Conservation (phyloP, 2,329 filamentous ascomycete species). For the Penicillium fuscoglaucum region DNA sequence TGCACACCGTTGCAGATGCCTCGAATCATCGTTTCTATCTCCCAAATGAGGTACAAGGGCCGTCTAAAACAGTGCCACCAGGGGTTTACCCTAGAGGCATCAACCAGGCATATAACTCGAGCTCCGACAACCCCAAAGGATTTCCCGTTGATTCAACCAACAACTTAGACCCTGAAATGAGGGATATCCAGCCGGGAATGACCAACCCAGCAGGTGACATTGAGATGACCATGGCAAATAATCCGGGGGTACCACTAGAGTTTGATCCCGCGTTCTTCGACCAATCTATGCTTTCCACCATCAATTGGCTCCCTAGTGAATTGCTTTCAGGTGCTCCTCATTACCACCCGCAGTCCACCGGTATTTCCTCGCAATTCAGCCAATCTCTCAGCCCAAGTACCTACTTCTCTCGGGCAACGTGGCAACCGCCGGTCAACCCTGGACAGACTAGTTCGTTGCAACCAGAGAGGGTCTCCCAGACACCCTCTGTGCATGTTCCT, state of each 20-base stretch:
- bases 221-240: conserved; percentile 21
- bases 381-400: conserved; percentile 21
- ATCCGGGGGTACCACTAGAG: conserved; percentile 23
- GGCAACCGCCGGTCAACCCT: conserved; percentile 31
- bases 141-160: conserved; percentile 10
- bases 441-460: conserved; percentile 18
- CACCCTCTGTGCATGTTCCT: conserved; percentile 22
- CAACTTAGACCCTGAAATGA: conserved; percentile 9
- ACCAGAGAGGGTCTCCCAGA: conserved; percentile 21
- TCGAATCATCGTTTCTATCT: conserved; percentile 10
- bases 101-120: conserved; percentile 12
- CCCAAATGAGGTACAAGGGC: conserved; percentile 8
- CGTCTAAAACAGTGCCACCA: conserved; percentile 13
- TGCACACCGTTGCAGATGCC: background rate
- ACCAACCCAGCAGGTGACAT: conserved; percentile 16
- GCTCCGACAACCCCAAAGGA: conserved; percentile 14
- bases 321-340: conserved; percentile 23
- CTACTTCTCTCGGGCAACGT: conserved; percentile 24
- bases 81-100: background rate
- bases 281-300: conserved; percentile 30
- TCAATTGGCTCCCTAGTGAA: conserved; percentile 42
- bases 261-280: conserved; percentile 31
- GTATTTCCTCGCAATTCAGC: conserved; percentile 19
- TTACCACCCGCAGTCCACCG: conserved; percentile 15
- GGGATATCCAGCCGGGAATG: conserved; percentile 13